phyloP scores from a whole-genome alignment of 306 rosid genomes.

The Vigna hirtella region DNA sequence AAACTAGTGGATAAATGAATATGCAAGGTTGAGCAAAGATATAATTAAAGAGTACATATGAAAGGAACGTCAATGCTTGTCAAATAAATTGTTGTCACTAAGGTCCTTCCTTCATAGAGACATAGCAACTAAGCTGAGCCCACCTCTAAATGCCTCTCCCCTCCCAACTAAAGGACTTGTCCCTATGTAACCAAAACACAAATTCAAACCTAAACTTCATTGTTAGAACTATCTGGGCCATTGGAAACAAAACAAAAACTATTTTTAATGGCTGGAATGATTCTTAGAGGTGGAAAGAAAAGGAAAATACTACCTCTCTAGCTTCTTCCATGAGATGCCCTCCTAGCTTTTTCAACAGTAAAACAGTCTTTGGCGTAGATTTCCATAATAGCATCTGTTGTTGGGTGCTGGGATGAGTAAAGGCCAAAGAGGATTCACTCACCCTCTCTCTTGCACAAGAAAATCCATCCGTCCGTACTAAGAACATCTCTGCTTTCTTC shows the following conservation, averaged over 20 bases:
- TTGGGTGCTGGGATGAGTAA: constrained; percentile 97
- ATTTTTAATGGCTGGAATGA: constrained; percentile 1
- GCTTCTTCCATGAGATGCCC: constrained; percentile 95
- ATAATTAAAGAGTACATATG: constrained; percentile 14
- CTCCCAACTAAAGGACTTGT: constrained; percentile 21
- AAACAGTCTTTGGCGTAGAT: constrained; percentile 89
- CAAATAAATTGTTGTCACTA: constrained; percentile 10
- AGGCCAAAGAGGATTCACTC: constrained; percentile 94
- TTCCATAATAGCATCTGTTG: constrained; percentile 99
- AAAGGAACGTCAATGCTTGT: constrained; percentile 6
- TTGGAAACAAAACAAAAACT: constrained; percentile 16
- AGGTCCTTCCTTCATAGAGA: background rate
- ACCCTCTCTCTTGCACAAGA: constrained; percentile 95
- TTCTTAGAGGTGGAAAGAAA: constrained; percentile 1
- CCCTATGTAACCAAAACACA: constrained; percentile 9
- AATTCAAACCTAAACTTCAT: constrained; percentile 18
- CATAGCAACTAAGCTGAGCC: constrained; percentile 1
- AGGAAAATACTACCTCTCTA: constrained; percentile 69
- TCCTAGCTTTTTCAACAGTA: constrained; percentile 92
- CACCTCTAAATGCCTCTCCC: constrained; percentile 34
- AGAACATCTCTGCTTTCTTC: constrained; percentile 96
- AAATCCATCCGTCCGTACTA: constrained; percentile 94
- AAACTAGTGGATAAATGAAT: background rate
- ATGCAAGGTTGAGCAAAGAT: constrained; percentile 11
- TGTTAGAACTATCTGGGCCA: constrained; percentile 30